These are phyloP conservation scores for Colletotrichum falcatum DNA, from an alignment of 2,329 filamentous ascomycete genomes.

Conservation along the genomic window DNA sequence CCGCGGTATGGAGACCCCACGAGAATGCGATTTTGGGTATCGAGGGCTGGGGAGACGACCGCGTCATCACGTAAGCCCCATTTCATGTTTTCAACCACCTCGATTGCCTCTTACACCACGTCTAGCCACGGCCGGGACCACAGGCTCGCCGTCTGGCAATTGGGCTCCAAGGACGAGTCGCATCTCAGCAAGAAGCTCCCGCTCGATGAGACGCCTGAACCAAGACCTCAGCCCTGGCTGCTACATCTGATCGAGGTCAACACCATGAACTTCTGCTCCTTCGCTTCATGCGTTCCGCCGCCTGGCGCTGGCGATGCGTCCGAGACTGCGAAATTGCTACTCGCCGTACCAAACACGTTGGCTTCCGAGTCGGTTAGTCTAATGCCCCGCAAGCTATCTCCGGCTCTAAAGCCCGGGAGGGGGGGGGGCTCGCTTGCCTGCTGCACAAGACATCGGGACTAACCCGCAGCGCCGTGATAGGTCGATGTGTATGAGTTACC, in stretches of 20 bases:
- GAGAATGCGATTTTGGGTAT: constrained; percentile 80
- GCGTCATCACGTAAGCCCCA: constrained; percentile 81
- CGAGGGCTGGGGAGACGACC: constrained; percentile 76
- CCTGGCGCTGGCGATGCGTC: constrained; percentile 5
- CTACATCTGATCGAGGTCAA: constrained; percentile 87
- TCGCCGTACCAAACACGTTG: constrained; percentile 85
- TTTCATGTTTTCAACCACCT: background rate
- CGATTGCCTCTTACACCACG: background rate
- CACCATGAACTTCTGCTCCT: constrained; percentile 94
- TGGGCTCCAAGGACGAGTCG: constrained; percentile 70
- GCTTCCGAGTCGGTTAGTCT: constrained; percentile 74
- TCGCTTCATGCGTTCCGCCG: constrained; percentile 67
- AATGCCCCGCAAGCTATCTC: constrained; percentile 17
- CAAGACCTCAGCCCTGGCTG: constrained; percentile 81
- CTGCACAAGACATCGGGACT: constrained; percentile 22
- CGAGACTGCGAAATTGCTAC: constrained; percentile 57
- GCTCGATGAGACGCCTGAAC: constrained; percentile 67
- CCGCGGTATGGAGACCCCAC: constrained; percentile 90
- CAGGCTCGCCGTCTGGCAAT: constrained; percentile 85
- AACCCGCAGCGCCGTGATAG: constrained; percentile 47
- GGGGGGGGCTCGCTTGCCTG: background rate
- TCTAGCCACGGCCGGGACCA: constrained; percentile 90
- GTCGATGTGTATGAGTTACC: constrained; percentile 90
- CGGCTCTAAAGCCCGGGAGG: constrained; percentile 31
- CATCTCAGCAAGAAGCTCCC: constrained; percentile 77